phyloP scores from a whole-genome alignment of 1,284 basidiomycete genomes.

The Hemileccinum hortonii region DNA sequence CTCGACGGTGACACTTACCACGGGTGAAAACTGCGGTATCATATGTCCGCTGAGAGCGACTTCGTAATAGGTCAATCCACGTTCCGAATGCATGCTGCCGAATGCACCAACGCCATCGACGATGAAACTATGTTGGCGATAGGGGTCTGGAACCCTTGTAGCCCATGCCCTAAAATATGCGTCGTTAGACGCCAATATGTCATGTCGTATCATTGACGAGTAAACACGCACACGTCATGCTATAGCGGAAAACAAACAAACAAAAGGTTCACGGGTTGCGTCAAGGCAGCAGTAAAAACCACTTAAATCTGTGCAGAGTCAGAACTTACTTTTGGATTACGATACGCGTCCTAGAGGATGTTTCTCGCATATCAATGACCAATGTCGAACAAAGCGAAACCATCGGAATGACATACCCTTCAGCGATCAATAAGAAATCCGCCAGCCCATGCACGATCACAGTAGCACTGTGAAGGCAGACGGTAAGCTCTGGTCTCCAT shows the following conservation, averaged over 20 bases:
- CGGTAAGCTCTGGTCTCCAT: conserved; percentile 59
- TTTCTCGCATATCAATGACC: neutral
- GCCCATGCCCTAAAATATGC: conserved; percentile 50
- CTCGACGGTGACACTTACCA: conserved; percentile 39
- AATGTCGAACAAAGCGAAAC: neutral
- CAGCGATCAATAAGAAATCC: conserved; percentile 69
- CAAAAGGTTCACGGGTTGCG: neutral
- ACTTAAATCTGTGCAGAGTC: no score
- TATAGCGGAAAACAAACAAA: neutral
- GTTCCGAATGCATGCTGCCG: conserved; percentile 63
- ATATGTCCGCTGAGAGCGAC: conserved; percentile 69
- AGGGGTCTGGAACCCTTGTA: conserved; percentile 71
- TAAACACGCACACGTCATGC: neutral
- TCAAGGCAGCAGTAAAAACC: no score
- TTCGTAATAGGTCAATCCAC: conserved; percentile 65
- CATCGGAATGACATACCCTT: conserved; percentile 49
- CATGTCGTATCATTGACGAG: neutral
- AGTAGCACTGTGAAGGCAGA: conserved; percentile 61
- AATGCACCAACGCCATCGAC: conserved; percentile 67
- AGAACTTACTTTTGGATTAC: conserved; percentile 63
- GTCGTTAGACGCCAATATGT: conserved; percentile 3
- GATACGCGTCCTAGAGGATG: conserved; percentile 50
- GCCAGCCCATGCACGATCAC: conserved; percentile 73
- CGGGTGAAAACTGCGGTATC: conserved; percentile 68
- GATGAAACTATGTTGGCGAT: conserved; percentile 61